Base-by-base conservation (phyloP, 371 early-diverging fungal genomes). In the Zychaea mexicana region DNA sequence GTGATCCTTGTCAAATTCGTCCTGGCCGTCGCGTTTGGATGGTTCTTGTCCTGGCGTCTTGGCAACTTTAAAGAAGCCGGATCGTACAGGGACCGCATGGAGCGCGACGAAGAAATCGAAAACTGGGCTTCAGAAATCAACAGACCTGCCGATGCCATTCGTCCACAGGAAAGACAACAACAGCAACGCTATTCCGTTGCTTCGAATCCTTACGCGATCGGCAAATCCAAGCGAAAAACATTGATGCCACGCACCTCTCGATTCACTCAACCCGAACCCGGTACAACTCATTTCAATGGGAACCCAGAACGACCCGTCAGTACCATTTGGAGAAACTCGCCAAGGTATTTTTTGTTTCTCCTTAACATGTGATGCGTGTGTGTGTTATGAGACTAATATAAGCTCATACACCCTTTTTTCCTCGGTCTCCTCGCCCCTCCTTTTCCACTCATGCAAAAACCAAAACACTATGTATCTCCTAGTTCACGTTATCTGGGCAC, bases 21-120 rank as follows among this genome's bases (percentile, higher is more conserved):
- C 26, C 80, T 91, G 65, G 93, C 95, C 3, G 66, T 92, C 26
- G 74, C 85, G 57, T 94, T 93, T 78, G 88, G 85, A 30, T 90
- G 90, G 90, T 83, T 90, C 54, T 70, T 92, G 54, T 81, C 85
- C 1, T 86, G 84, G 71, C 76, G 84, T 30, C 68, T 88, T 49
- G 90, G 87, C 52, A 88, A 83, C 45, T 73, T 77, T 42, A 72
- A 77, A 55, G 82, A 84, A 73, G 76, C 76, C 57, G 36, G 52
- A 62, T 65, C 79, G 28, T 68, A 82, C 65, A 74, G 84, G 42
- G 85, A 83, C 12, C 72, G 85, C 31, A 83, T 84, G 76, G 72
- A 81, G 52, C 82, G 87, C 32, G 72, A 79, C 27, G 78, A 71
- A 39, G 83, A 84, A 60, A 87, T 89, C 36, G 89, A 89, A 60